Evolutionary conservation across 306 rosid genomes (phyloP).

Genomic region (Rubus idaeus): DNA sequence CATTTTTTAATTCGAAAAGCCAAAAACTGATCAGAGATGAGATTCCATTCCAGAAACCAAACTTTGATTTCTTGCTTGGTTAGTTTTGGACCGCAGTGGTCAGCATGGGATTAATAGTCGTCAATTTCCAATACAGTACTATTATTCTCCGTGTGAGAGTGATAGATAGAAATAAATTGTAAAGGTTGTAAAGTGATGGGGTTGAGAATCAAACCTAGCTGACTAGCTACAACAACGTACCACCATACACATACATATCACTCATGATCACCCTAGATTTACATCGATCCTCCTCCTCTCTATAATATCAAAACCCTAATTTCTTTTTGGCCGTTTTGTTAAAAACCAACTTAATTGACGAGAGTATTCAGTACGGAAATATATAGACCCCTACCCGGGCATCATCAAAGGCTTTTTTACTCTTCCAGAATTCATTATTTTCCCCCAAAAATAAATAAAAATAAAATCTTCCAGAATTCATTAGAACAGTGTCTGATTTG

Average conservation of each 20-base stretch:
- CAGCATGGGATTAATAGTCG: not conserved
- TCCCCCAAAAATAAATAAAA: too few relatives aligned
- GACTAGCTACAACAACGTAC: constrained; percentile 26
- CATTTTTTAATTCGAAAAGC: not conserved
- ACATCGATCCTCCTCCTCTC: constrained; percentile 12
- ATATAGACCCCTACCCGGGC: too few relatives aligned
- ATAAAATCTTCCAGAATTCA: too few relatives aligned
- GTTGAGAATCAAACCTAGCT: constrained; percentile 21
- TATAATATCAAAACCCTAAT: not conserved
- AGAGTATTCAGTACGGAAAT: too few relatives aligned
- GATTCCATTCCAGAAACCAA: constrained; percentile 6
- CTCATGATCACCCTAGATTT: constrained; percentile 17
- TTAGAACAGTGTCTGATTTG: not conserved
- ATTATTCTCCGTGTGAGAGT: not conserved
- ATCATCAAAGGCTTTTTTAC: not conserved
- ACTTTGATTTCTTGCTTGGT: not conserved
- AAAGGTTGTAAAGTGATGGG: not conserved
- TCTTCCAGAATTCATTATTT: not conserved
- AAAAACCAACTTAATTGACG: too few relatives aligned
- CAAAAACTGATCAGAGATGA: not conserved
- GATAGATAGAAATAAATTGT: constrained; percentile 14
- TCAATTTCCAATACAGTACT: not conserved
- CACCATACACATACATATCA: constrained; percentile 38
- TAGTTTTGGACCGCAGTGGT: not conserved
- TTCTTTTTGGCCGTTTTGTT: too few relatives aligned